Evolutionary conservation across 495 filamentous ascomycete species (phyloP), one percentile per base, ranked within the genome.

Genomic region (Hapsidospora chrysogenum): DNA sequence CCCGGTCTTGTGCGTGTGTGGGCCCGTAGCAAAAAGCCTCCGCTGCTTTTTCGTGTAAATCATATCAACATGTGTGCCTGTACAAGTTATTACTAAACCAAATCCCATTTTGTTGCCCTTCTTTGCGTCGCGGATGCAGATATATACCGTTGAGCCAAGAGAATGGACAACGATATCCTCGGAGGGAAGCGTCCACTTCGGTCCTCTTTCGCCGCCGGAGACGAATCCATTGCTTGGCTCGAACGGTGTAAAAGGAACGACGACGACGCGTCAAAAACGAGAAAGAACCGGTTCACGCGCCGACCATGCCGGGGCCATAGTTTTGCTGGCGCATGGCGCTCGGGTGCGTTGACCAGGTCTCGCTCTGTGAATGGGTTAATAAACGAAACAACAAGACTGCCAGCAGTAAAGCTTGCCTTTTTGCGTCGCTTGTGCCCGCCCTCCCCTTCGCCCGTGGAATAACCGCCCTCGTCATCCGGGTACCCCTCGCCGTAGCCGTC

Each of bases 401-500:
- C 36, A 25, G 45, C 48, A 46, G 47, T 54, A 56, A n/a, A 68
- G 31, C 31, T 33, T 33, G 31, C 68, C 66, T 72, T 68, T 54
- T 70, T 72, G 48, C 63, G 59, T 36, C 64, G 56, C 54, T 72
- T 70, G 38, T 59, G 45, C 38, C 52, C 54, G 20, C 41, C 48
- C 35, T 62, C 66, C 19, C 57, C 66, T 37, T 68, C 66, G 14
- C 64, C 66, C 0, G 49, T 45, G 5, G 57, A 58, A 31, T 48
- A 40, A 18, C 60, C 63, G 1, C 43, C 40, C 35, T 68, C 63
- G 38, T 68, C 64, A 36, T 70, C 67, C 1, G 49, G 53, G 31
- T 44, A 69, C 14, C 68, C 63, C 37, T 72, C 68, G 17, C 62
- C 65, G 43, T 72, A 72, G 29, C 68, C 68, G 39, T 72, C 68